Percentiles rank a stretch among this genome's conserved stretches.
These are phyloP conservation scores for Mrakia frigida DNA, from an alignment of 768 basidiomycete genomes.

Conservation along the genomic window DNA sequence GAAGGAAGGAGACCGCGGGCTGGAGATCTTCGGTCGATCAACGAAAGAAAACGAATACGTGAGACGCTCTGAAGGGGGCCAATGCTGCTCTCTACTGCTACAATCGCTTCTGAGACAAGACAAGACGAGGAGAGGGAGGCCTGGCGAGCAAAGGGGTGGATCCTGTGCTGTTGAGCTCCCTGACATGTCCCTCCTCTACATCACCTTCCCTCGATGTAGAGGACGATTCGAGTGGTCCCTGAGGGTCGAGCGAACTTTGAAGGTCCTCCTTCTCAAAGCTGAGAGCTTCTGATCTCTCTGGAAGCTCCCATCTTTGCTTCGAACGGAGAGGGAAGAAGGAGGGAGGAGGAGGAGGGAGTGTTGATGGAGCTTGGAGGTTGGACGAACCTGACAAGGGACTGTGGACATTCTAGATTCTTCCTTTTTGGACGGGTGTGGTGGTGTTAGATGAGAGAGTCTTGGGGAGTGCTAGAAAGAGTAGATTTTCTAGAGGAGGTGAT, in stretches of 20 bases:
- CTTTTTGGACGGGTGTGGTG: not conserved
- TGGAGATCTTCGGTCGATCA: not conserved
- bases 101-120: no score
- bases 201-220: no score
- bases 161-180: no score
- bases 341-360: not conserved
- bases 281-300: not conserved
- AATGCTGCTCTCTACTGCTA: no score
- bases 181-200: no score
- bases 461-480: not conserved
- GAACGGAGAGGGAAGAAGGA: not conserved
- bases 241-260: no score
- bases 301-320: not conserved
- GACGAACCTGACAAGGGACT: conserved; percentile 25
- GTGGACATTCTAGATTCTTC: not conserved
- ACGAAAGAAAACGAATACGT: no score
- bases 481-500: not conserved
- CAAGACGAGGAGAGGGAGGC: not conserved
- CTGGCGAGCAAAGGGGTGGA: no score
- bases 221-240: no score
- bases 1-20: not conserved
- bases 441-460: no score
- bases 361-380: not conserved
- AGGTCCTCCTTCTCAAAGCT: no score
- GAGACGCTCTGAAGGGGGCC: no score